Base-by-base conservation (phyloP, 805 yeast genomes). In the Candida parachauliodes region DNA sequence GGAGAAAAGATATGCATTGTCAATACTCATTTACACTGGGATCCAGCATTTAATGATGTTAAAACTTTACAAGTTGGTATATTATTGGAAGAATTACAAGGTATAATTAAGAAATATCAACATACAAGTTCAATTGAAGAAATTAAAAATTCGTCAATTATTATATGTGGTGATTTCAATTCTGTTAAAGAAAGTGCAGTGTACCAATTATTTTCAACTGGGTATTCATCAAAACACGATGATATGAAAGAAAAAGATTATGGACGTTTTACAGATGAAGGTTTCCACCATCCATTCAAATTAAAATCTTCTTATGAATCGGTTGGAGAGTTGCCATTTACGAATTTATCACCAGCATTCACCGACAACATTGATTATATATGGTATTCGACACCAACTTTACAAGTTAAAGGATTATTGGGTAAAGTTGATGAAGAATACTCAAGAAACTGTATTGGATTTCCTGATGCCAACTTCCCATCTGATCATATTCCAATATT, bases 11-110 rank as follows among this genome's bases (percentile, higher is more conserved):
- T 91, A 26, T 71, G 86, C 48, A 70, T 88, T 25, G 88, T 85
- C 3, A 91, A 88, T 52, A 91, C 98, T 0, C 99, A 93, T 71
- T 76, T 93, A 59, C 97, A 91, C 60, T 93, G 98, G 98, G 97
- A 93, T 67, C 98, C 98, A 3, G 87, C 85, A 34, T 86, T 81
- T 55, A 87, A 87, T 57, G 99, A 93, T 63, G 99, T 93, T 40
- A 93, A 93, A 60, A 79, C 97, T 2, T 83, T 93, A 65, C 98
- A 93, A 68, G 93, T 86, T 39, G 97, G 96, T 29, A 83, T 93
- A 20, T 67, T 93, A 46, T 65, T 93, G 51, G 97, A 91, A 51
- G 96, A 93, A 61, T 62, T 94, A 54, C 93, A 87, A 55, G 65
- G 65, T 5, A 60, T 86, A 33, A 63, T 80, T 29, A 78, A 77